Base-by-base conservation (phyloP, 2,329 filamentous ascomycete species). In the Diaporthe sp. region DNA sequence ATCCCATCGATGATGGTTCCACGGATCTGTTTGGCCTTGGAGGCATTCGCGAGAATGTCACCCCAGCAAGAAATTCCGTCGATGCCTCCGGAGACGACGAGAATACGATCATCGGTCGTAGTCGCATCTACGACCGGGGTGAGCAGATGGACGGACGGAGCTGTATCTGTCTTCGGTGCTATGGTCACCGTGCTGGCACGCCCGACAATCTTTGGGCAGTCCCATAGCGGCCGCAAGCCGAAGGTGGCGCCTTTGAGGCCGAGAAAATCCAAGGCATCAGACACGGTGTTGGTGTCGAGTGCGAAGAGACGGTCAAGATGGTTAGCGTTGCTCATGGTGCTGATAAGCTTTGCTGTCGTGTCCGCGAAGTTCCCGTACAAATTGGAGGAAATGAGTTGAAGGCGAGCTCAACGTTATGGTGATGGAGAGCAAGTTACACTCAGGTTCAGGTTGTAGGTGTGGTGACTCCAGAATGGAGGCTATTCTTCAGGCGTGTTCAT, bases 241-340 rank as follows among this genome's bases (percentile, higher is more conserved):
- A 61, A 61, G 4, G 56, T 61, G 22, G 56, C 56, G 6, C 56
- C 56, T 27, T 27, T 42, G 6, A 61, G 35, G 6, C 19, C 10
- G 22, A 42, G 35, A 19, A 61, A 39, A 15, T 61, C 56, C 35
- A 61, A 27, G 56, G 56, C 56, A 42, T 61, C 56, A n/a, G 56
- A 61, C 6, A 61, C 56, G n/a, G 56, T 61, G 13, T 42, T 61
- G n/a, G 56, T 61, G 37, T 61, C 56, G n/a, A 61, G 56, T n/a
- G 35, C 35, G 35, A 12, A 61, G 17, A 61, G 35, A 61, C 56
- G 56, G 13, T 61, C 56, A 3, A 61, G 56, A 42, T 27, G 6
- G 12, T 4, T 19, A 27, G 7, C 13, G 13, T 42, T 27, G 35
- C 56, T 27, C 56, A 61, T 61, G 56, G 15, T 42, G 37, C 7